Conservation (phyloP, 1,139 yeast genomes). For the Saccharomyces pastorianus region DNA sequence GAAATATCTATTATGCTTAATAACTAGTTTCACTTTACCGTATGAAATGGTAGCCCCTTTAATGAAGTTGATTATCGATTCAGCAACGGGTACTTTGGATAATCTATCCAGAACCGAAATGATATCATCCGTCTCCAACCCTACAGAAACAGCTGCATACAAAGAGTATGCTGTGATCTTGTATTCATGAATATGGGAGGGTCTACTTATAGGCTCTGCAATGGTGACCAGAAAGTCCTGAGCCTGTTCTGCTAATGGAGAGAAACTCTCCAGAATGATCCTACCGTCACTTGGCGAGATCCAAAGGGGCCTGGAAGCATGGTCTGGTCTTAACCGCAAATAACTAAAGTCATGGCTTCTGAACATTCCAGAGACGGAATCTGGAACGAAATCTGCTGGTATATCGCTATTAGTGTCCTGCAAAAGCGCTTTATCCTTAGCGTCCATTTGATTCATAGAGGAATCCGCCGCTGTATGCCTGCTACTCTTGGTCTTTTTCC, state of each 20-base stretch:
- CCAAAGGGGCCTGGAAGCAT: constrained; percentile 91
- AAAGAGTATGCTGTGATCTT: constrained; percentile 85
- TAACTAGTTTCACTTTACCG: constrained; percentile 91
- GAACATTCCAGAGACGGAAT: constrained; percentile 76
- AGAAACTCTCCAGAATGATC: constrained; percentile 84
- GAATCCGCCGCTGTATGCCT: constrained; percentile 8
- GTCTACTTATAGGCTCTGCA: constrained; percentile 97
- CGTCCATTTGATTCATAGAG: constrained; percentile 27
- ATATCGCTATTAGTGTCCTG: constrained; percentile 41
- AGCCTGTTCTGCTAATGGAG: constrained; percentile 96
- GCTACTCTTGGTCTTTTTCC: constrained; percentile 9
- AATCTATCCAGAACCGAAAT: constrained; percentile 81
- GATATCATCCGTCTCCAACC: constrained; percentile 89
- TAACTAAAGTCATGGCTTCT: constrained; percentile 82
- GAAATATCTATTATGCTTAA: constrained; percentile 88
- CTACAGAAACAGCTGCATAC: constrained; percentile 97
- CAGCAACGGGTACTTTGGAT: constrained; percentile 92
- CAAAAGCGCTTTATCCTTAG: constrained; percentile 27
- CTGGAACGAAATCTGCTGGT: constrained; percentile 69
- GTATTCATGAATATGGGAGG: constrained; percentile 92
- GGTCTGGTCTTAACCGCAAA: constrained; percentile 83
- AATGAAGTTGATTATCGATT: constrained; percentile 75
- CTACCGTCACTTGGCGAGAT: constrained; percentile 89
- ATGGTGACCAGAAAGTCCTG: constrained; percentile 93
- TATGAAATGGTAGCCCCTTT: constrained; percentile 86